Evolutionary conservation across 371 early-diverging fungal species (phyloP), one percentile per base, ranked within the genome.

Genomic region (Zopfochytrium polystomum): DNA sequence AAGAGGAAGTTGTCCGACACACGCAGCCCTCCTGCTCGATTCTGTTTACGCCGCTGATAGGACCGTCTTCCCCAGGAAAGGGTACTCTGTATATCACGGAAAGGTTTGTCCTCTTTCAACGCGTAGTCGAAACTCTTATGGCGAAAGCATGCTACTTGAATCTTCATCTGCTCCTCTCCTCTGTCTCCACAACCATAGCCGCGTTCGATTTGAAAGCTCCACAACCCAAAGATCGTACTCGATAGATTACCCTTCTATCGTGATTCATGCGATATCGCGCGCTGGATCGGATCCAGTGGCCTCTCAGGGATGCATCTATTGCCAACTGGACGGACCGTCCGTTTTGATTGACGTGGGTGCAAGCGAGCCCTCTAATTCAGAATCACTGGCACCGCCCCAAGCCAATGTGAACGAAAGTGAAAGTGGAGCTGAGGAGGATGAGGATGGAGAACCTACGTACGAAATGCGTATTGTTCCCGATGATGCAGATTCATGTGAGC

Each of bases 251-350:
- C 85, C 81, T 0, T 80, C 82, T 55, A 86, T 91, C 55, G 83
- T 87, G 33, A 87, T 91, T 55, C 90, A 91, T 55, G 92, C 92
- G 20, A 84, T 87, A 49, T 87, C 90, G 4, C 81, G 87, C 45
- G 80, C 78, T 29, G 83, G 80, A 22, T 48, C 58, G 1, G 52
- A 42, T n/a, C 29, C 31, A 3, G 42, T 18, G 2, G 59, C 52
- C 55, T 6, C 25, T 13, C 30, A 67, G 27, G 80, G 86, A 1
- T 78, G 78, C 58, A 82, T 91, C 57, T 91, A 89, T 63, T 88
- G 87, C 62, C 91, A 91, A 69, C 74, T 89, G 6, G 87, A 85
- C 47, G 65, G 74, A 2, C 62, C 64, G 22, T 49, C 76, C 20
- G 65, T 78, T 0, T 27, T 63, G 2, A 38, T 58, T 2, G 49